Evolutionary conservation across 371 early-diverging fungal genomes (phyloP).

Genomic region (Mucor irregularis): DNA sequence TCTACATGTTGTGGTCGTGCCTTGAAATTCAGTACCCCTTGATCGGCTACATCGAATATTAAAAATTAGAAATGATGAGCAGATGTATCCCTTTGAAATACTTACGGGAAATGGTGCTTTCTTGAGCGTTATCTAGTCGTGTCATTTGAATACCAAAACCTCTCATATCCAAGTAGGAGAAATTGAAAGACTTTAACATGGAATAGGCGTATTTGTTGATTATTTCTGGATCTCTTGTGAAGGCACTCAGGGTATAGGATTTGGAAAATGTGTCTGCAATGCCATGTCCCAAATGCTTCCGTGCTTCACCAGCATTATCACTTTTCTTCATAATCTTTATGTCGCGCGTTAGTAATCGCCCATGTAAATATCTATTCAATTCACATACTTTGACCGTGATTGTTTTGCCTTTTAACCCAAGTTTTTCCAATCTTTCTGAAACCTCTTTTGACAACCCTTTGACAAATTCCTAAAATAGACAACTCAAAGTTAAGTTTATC

Average conservation of each 20-base stretch:
- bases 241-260: slow-evolving; percentile 43
- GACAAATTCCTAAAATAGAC: slow-evolving; percentile 41
- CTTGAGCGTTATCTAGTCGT: slow-evolving; percentile 39
- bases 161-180: slow-evolving; percentile 59
- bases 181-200: slow-evolving; percentile 47
- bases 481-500: neutral
- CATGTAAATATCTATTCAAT: neutral
- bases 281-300: slow-evolving; percentile 71
- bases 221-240: slow-evolving; percentile 45
- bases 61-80: neutral
- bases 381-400: slow-evolving; percentile 60
- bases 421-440: slow-evolving; percentile 46
- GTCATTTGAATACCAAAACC: slow-evolving; percentile 67
- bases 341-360: neutral
- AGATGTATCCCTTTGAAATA: neutral
- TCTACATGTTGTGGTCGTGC: too few relatives aligned
- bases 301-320: slow-evolving; percentile 48
- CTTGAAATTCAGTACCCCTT: slow-evolving; percentile 9
- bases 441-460: slow-evolving; percentile 55
- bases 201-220: slow-evolving; percentile 47
- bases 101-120: slow-evolving; percentile 5
- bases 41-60: slow-evolving; percentile 2
- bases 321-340: slow-evolving; percentile 48
- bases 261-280: slow-evolving; percentile 63
- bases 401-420: slow-evolving; percentile 45